Percentiles rank a stretch among this genome's conserved stretches.
Conservation (phyloP, 768 basidiomycete species). For the Lepiota venenata region DNA sequence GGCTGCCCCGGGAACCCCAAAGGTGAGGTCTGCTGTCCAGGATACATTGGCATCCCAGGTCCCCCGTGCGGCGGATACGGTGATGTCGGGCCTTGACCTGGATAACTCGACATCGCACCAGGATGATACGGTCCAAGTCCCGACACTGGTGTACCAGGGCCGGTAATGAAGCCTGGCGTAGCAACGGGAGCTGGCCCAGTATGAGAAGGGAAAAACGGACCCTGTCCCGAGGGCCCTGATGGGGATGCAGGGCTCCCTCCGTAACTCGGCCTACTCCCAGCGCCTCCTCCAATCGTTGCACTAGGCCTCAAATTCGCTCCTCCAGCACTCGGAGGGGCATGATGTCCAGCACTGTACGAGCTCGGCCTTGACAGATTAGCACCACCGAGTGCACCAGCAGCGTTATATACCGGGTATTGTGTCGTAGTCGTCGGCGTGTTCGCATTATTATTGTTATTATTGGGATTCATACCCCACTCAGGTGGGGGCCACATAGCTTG, state of each 20-base stretch:
- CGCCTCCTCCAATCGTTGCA: conserved; percentile 16
- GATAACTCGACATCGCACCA: neutral
- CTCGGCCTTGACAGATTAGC: conserved; percentile 31
- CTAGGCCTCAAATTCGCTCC: conserved; percentile 23
- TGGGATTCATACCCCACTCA: conserved; percentile 30
- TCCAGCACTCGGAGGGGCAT: conserved; percentile 11
- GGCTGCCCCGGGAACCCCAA: conserved; percentile 11
- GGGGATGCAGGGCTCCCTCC: conserved; percentile 8
- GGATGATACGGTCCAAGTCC: neutral
- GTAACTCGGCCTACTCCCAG: conserved; percentile 8
- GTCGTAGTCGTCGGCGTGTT: conserved; percentile 4
- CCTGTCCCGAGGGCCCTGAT: neutral
- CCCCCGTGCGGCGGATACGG: neutral
- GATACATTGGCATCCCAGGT: neutral
- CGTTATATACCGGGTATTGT: conserved; percentile 15
- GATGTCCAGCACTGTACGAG: conserved; percentile 22
- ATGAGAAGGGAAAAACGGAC: neutral
- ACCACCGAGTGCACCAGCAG: conserved; percentile 17
- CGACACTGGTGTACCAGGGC: neutral
- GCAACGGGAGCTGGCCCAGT: neutral
- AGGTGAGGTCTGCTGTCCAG: neutral
- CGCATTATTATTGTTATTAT: conserved; percentile 9
- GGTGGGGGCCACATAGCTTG: conserved; percentile 40
- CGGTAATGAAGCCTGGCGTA: neutral
- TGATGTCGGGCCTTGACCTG: conserved; percentile 2